Percentiles rank a stretch among this genome's conserved stretches.
Evolutionary conservation across 257 asterid genomes (phyloP).

Genomic region (Capsicum baccatum): DNA sequence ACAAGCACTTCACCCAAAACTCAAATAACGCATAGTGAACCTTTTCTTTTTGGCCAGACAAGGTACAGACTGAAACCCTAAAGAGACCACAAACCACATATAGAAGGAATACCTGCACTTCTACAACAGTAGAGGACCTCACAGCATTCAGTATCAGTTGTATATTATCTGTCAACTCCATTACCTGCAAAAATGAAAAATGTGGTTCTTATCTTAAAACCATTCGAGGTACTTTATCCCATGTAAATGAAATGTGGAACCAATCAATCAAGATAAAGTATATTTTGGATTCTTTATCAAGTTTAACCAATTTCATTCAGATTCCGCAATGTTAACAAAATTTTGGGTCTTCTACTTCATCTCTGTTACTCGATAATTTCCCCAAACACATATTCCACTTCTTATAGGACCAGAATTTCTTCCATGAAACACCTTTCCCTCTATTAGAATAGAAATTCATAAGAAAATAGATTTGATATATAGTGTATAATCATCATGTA

Average conservation of each 20-base stretch:
- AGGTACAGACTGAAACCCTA: background rate
- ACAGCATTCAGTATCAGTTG: constrained; percentile 59
- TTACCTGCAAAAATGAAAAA: constrained; percentile 48
- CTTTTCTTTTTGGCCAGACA: background rate
- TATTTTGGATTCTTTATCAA: background rate
- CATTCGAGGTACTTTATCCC: background rate
- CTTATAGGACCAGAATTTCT: background rate
- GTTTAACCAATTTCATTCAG: background rate
- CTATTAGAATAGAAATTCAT: background rate
- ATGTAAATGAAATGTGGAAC: background rate
- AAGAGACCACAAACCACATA: background rate
- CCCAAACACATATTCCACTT: background rate
- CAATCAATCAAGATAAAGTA: background rate
- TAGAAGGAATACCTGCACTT: constrained; percentile 62
- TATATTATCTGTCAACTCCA: constrained; percentile 63
- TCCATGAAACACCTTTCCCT: background rate
- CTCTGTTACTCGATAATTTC: background rate
- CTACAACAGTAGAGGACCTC: constrained; percentile 61
- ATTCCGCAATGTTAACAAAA: background rate
- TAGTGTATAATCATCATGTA: background rate
- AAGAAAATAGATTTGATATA: background rate
- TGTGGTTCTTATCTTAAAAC: background rate
- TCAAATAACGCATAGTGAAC: background rate
- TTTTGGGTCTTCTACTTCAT: background rate
- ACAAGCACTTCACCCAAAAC: background rate